A percentile compares a stretch with the other conserved stretches of the same genome.
phyloP scores from a whole-genome alignment of 1,139 yeast species.

The Geotrichum histeridarum region DNA sequence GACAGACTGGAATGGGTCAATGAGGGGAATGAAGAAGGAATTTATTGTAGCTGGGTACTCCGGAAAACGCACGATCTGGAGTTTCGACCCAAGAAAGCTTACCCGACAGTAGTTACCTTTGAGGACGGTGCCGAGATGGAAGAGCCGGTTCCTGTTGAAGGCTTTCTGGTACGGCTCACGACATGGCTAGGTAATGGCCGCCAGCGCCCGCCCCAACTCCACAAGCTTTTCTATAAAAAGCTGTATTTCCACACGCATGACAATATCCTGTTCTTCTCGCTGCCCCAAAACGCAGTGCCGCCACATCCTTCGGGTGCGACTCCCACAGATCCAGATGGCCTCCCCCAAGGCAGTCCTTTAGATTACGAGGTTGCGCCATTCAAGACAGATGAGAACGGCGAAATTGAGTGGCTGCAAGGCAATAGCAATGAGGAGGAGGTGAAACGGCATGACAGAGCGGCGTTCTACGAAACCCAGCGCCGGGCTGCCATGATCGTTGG shows the following conservation, averaged over 20 bases:
- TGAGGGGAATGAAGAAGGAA: constrained; percentile 48
- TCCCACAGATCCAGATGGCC: constrained; percentile 23
- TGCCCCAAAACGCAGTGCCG: constrained; percentile 55
- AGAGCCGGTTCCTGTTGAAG: constrained; percentile 72
- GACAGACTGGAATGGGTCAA: constrained; percentile 75
- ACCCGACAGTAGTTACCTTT: constrained; percentile 38
- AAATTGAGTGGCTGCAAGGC: constrained; percentile 57
- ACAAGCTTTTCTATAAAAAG: constrained; percentile 48
- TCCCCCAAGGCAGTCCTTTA: constrained; percentile 34
- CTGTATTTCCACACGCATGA: constrained; percentile 63
- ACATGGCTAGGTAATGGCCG: constrained; percentile 39
- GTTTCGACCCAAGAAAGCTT: constrained; percentile 49
- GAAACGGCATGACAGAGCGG: constrained; percentile 48
- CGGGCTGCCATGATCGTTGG: constrained; percentile 51
- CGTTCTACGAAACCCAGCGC: constrained; percentile 60
- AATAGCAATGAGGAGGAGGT: constrained; percentile 40
- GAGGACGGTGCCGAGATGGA: constrained; percentile 25
- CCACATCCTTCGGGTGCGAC: constrained; percentile 44
- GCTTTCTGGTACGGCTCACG: constrained; percentile 62
- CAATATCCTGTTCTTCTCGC: constrained; percentile 55
- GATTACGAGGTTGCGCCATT: constrained; percentile 51
- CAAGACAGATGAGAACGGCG: constrained; percentile 42
- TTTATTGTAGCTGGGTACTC: constrained; percentile 45
- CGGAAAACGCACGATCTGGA: constrained; percentile 49
- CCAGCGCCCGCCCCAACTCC: constrained; percentile 32